These are phyloP conservation scores for Pestalotiopsis sp. DNA, from an alignment of 2,329 filamentous ascomycete species.

Conservation along the genomic window DNA sequence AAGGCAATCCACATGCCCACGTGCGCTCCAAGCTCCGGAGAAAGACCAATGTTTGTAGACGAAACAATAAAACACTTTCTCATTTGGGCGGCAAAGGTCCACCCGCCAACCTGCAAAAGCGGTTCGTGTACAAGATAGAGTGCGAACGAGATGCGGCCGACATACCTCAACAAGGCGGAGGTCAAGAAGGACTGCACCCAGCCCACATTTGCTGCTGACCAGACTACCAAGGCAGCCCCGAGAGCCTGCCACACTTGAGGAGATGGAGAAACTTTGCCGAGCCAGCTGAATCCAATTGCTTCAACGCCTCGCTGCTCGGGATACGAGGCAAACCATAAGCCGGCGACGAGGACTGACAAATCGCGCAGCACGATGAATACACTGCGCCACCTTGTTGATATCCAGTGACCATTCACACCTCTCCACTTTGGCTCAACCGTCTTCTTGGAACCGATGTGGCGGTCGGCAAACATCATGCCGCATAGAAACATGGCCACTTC, in stretches of 20 bases:
- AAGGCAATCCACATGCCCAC: neutral
- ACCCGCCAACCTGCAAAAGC: neutral
- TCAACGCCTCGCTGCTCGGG: neutral
- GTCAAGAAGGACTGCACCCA: neutral
- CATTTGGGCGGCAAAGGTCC: neutral
- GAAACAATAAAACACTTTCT: neutral
- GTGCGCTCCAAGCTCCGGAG: neutral
- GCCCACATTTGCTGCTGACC: neutral
- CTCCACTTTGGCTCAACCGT: neutral
- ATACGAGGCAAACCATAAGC: neutral
- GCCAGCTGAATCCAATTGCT: neutral
- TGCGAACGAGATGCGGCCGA: neutral
- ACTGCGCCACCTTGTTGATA: neutral
- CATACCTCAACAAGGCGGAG: neutral
- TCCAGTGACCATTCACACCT: neutral
- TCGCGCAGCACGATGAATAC: neutral
- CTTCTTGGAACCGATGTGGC: neutral
- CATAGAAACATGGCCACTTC: neutral
- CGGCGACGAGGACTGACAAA: neutral
- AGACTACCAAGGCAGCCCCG: neutral
- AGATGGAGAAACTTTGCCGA: neutral
- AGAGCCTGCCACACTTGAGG: neutral
- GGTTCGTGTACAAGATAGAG: neutral
- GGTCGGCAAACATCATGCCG: neutral
- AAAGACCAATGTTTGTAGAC: neutral